phyloP scores from a whole-genome alignment of 441 rosid species.

The Populus hybrid region DNA sequence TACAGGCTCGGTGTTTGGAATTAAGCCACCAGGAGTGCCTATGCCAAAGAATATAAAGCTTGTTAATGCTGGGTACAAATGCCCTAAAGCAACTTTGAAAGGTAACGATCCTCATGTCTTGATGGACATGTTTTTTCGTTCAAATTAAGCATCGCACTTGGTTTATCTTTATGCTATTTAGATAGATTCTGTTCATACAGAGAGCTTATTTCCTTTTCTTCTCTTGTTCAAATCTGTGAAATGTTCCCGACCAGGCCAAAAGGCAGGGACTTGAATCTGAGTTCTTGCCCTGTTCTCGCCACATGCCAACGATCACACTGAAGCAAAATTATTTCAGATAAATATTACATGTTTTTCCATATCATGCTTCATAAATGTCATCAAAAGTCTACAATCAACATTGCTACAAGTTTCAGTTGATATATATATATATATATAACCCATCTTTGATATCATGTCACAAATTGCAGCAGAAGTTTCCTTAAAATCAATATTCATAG shows the following conservation, averaged over 20 bases:
- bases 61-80: constrained; percentile 38
- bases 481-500: neutral
- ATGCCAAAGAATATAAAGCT: constrained; percentile 54
- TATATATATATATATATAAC: no score
- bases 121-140: neutral
- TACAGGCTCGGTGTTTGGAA: constrained; percentile 53
- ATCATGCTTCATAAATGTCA: neutral
- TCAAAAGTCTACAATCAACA: neutral
- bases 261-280: neutral
- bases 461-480: neutral
- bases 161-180: neutral
- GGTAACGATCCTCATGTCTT: constrained; percentile 21
- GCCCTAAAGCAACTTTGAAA: constrained; percentile 37
- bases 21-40: constrained; percentile 37
- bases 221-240: neutral
- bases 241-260: neutral
- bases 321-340: neutral
- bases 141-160: neutral
- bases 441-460: neutral
- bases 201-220: neutral
- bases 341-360: neutral
- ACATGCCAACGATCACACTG: neutral
- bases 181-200: neutral
- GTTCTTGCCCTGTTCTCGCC: neutral
- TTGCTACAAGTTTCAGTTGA: neutral